phyloP scores from a whole-genome alignment of 306 rosid genomes.

The Vigna radiata region DNA sequence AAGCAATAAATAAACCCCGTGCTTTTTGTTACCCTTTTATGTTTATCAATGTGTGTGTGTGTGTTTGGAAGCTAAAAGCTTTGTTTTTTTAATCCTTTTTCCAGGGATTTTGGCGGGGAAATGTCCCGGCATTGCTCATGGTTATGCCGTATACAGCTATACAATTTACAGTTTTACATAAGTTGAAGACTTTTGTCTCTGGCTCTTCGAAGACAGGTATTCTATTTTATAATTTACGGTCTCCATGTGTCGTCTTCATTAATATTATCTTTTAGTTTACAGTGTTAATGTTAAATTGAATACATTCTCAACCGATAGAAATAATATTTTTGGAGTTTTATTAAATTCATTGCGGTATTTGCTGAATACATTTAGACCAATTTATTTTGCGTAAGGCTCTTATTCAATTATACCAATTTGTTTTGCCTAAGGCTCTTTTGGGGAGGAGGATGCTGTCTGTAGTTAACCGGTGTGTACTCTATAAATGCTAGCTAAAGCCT shows the following conservation, averaged over 20 bases:
- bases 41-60: constrained; percentile 9
- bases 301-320: neutral
- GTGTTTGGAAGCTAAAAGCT: neutral
- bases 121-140: constrained; percentile 97
- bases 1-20: neutral
- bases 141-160: constrained; percentile 98
- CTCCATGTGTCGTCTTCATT: neutral
- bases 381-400: constrained; percentile 12
- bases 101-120: constrained; percentile 99
- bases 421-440: neutral
- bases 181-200: constrained; percentile 80
- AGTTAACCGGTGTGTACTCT: neutral
- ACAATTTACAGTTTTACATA: constrained; percentile 86
- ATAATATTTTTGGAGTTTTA: neutral
- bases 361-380: neutral
- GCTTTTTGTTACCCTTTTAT: neutral
- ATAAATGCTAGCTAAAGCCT: neutral
- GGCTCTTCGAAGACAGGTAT: constrained; percentile 91
- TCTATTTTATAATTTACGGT: constrained; percentile 19
- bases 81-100: constrained; percentile 11
- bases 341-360: neutral
- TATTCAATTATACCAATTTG: neutral
- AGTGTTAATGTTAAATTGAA: neutral
- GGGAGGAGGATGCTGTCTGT: neutral
- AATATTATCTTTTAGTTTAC: neutral